phyloP scores from a whole-genome alignment of 192 early-diverging fungal species.

The Gaertneriomyces sp. region DNA sequence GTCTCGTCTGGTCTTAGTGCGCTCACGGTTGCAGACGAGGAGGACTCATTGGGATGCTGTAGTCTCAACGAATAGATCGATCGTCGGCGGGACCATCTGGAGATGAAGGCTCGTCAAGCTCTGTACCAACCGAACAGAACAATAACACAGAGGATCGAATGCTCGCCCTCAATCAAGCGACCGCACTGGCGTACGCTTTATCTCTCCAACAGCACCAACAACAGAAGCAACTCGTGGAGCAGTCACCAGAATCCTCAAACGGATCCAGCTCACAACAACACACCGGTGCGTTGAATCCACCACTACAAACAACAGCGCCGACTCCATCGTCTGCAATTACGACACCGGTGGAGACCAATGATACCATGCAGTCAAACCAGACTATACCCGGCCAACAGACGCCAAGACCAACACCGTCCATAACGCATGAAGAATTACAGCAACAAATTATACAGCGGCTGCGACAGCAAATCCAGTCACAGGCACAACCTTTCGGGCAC shows the following conservation, averaged over 20 bases:
- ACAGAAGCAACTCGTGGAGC: not conserved
- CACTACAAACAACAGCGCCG: not conserved
- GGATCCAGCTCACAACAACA: not conserved
- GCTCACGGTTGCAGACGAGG: conserved; percentile 3
- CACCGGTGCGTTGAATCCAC: not conserved
- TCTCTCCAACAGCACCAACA: conserved; percentile 5
- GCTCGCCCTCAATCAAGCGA: not conserved
- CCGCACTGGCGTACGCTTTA: not conserved
- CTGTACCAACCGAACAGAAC: not conserved
- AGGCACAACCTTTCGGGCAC: not conserved
- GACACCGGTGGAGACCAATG: not conserved
- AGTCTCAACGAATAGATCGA: not conserved
- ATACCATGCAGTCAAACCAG: too few relatives aligned
- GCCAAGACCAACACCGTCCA: conserved; percentile 5
- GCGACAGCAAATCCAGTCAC: conserved; percentile 1
- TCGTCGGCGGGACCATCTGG: not conserved
- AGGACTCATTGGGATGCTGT: conserved; percentile 2
- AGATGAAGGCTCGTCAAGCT: not conserved
- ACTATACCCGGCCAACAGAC: too few relatives aligned
- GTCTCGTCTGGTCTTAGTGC: not conserved
- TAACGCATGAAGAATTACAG: not conserved
- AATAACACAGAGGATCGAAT: too few relatives aligned
- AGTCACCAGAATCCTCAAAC: not conserved
- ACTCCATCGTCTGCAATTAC: not conserved
- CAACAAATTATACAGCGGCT: conserved; percentile 3